These are phyloP conservation scores for Trifolium subterraneum DNA, from an alignment of 306 rosid genomes.

Conservation along the genomic window DNA sequence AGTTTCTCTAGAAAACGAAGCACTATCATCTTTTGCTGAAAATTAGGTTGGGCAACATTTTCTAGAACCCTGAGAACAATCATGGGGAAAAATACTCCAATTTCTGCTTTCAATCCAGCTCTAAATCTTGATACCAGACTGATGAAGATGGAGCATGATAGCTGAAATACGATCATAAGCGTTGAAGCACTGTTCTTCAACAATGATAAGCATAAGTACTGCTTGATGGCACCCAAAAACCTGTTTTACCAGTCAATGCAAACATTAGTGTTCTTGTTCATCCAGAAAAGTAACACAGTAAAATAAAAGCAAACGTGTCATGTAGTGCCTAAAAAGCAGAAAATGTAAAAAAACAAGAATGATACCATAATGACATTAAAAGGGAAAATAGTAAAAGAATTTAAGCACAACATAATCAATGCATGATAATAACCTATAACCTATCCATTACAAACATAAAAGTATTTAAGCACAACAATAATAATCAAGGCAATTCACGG, in stretches of 20 bases:
- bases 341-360: slow-evolving; percentile 9
- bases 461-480: slow-evolving; percentile 26
- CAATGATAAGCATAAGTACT: slow-evolving; percentile 90
- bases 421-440: background rate
- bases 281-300: slow-evolving; percentile 26
- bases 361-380: slow-evolving; percentile 23
- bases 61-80: slow-evolving; percentile 97
- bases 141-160: slow-evolving; percentile 97
- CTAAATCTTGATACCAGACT: slow-evolving; percentile 98
- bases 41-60: slow-evolving; percentile 96
- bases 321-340: slow-evolving; percentile 28
- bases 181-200: slow-evolving; percentile 99
- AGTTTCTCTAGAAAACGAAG: slow-evolving; percentile 97
- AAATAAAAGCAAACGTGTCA: slow-evolving; percentile 33
- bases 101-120: slow-evolving; percentile 98
- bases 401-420: background rate
- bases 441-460: background rate
- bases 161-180: slow-evolving; percentile 90
- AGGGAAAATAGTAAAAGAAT: slow-evolving; percentile 11
- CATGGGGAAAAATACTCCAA: slow-evolving; percentile 99
- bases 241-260: slow-evolving; percentile 66
- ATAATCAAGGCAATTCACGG: slow-evolving; percentile 28
- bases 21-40: slow-evolving; percentile 97
- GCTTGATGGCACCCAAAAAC: slow-evolving; percentile 99
- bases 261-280: slow-evolving; percentile 38